Conservation (phyloP, 768 basidiomycete genomes). For the Mycena rebaudengoi region DNA sequence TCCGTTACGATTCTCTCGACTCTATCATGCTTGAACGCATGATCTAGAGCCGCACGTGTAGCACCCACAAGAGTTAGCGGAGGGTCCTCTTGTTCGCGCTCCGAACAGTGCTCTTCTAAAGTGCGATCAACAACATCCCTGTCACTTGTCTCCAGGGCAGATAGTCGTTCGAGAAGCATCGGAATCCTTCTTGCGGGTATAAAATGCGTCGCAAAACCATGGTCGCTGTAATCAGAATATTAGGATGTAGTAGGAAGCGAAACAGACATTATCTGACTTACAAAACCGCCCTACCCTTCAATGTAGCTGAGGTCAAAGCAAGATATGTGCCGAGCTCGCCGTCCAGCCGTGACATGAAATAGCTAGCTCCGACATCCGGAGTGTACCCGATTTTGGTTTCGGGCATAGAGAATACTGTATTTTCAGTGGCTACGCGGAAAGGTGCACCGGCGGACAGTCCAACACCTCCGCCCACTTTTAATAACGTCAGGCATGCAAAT, state of each 20-base stretch:
- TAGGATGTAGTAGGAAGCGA: constrained; percentile 2
- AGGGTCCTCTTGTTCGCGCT: constrained; percentile 66
- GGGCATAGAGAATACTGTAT: constrained; percentile 93
- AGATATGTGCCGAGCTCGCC: constrained; percentile 96
- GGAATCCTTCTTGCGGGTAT: constrained; percentile 82
- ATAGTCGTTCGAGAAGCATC: constrained; percentile 73
- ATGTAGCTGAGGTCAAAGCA: constrained; percentile 76
- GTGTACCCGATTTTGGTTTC: constrained; percentile 92
- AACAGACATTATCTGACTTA: constrained; percentile 50
- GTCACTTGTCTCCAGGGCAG: constrained; percentile 59
- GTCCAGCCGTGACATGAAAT: constrained; percentile 89
- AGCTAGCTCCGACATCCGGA: constrained; percentile 94
- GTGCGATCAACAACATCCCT: constrained; percentile 55
- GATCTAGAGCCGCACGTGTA: constrained; percentile 81
- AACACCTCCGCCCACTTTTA: constrained; percentile 92
- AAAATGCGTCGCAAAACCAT: constrained; percentile 94
- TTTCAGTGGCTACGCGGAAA: constrained; percentile 94
- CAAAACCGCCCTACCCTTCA: constrained; percentile 88
- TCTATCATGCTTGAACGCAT: constrained; percentile 74
- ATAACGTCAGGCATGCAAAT: constrained; percentile 11
- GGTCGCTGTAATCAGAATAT: constrained; percentile 63
- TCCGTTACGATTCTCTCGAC: constrained; percentile 75
- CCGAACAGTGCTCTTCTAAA: constrained; percentile 78
- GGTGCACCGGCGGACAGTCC: constrained; percentile 86
- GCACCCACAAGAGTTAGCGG: constrained; percentile 63